Conservation (phyloP, 805 yeast species). For the Kodamaea fukazawae region DNA sequence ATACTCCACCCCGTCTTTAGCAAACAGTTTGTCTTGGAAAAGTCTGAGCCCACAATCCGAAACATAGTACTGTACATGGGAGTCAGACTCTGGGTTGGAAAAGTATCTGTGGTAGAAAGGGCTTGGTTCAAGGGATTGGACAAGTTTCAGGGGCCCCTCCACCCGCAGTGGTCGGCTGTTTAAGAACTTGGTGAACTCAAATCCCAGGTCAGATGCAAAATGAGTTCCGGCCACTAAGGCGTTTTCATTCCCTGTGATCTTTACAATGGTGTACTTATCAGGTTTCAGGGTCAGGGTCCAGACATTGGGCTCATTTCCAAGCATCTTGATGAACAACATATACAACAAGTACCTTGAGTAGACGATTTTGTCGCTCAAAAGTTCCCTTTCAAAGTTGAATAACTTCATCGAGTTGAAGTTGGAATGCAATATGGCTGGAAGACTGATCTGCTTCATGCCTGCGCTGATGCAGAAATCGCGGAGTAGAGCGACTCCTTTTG, state of each 20-base stretch:
- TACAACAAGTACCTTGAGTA: conserved; percentile 64
- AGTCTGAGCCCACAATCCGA: conserved; percentile 64
- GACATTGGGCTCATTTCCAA: conserved; percentile 67
- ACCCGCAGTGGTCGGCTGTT: neutral
- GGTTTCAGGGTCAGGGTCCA: conserved; percentile 61
- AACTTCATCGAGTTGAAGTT: conserved; percentile 70
- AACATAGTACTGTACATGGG: conserved; percentile 76
- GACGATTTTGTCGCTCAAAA: conserved; percentile 53
- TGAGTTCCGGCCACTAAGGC: too few relatives aligned
- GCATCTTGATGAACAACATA: conserved; percentile 56
- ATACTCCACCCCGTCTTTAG: conserved; percentile 8
- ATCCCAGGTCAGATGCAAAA: too few relatives aligned
- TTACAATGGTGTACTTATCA: conserved; percentile 26
- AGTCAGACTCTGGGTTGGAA: conserved; percentile 85
- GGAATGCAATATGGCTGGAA: conserved; percentile 52
- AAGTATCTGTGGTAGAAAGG: conserved; percentile 77
- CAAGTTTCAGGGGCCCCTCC: neutral
- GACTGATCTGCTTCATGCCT: conserved; percentile 44
- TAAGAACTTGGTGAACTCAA: too few relatives aligned
- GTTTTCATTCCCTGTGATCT: too few relatives aligned
- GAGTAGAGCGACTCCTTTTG: conserved; percentile 79
- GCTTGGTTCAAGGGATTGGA: too few relatives aligned
- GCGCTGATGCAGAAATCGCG: conserved; percentile 55
- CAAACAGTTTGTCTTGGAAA: conserved; percentile 42
- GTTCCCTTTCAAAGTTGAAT: conserved; percentile 63